phyloP scores from a whole-genome alignment of 2,329 filamentous ascomycete species.

The Amauroascus niger region DNA sequence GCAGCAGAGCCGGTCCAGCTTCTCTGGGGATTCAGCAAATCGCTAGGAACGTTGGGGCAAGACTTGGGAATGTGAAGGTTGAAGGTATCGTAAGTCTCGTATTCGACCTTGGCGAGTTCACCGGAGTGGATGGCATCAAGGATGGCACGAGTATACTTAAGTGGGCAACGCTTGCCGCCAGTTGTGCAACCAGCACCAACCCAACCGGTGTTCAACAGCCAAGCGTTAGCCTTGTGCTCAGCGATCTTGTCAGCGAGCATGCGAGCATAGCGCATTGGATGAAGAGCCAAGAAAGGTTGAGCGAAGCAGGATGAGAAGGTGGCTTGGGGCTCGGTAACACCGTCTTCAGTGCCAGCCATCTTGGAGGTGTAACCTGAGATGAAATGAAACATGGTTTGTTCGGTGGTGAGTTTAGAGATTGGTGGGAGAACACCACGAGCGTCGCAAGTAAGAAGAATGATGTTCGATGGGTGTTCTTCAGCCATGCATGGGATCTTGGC shows the following conservation, averaged over 20 bases:
- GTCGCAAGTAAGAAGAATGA: conserved; percentile 95
- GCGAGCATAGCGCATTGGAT: conserved; percentile 97
- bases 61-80: conserved; percentile 91
- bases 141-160: conserved; percentile 98
- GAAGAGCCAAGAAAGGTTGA: conserved; percentile 94
- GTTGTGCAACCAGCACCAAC: conserved; percentile 83
- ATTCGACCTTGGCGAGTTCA: conserved; percentile 84
- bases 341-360: conserved; percentile 98
- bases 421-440: conserved; percentile 93
- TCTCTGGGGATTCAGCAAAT: conserved; percentile 89
- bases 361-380: conserved; percentile 99
- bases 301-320: conserved; percentile 99
- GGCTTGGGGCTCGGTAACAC: conserved; percentile 90
- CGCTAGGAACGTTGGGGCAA: conserved; percentile 78
- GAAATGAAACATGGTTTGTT: conserved; percentile 99
- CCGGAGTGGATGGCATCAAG: conserved; percentile 96
- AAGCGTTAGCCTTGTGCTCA: conserved; percentile 87
- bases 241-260: conserved; percentile 99
- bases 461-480: conserved; percentile 83
- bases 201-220: conserved; percentile 98
- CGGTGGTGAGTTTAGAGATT: conserved; percentile 88
- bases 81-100: conserved; percentile 92
- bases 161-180: conserved; percentile 90
- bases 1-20: conserved; percentile 77
- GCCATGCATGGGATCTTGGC: conserved; percentile 96